These are phyloP conservation scores for Hysterangium stoloniferum DNA, from an alignment of 768 basidiomycete genomes.

Conservation along the genomic window DNA sequence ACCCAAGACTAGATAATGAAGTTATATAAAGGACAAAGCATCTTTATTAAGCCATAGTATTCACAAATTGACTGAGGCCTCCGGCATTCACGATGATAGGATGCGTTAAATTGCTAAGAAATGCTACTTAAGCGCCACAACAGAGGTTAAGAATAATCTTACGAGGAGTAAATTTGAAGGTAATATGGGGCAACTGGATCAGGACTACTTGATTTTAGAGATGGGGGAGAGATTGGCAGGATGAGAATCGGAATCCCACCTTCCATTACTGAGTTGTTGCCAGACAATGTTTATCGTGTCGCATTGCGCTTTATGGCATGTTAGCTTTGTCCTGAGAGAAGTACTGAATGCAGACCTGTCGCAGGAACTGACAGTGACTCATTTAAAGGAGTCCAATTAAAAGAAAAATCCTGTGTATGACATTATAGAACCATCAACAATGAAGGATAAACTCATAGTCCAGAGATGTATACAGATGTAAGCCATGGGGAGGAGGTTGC, in stretches of 20 bases:
- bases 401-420: neutral
- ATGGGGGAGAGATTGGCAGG: neutral
- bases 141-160: neutral
- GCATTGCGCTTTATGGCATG: neutral
- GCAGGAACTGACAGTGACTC: neutral
- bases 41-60: neutral
- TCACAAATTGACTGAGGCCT: neutral
- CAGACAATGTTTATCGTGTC: slow-evolving; percentile 3
- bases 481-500: slow-evolving; percentile 2
- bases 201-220: neutral
- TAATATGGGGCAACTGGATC: slow-evolving; percentile 4
- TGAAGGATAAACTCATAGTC: neutral
- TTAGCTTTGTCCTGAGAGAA: neutral
- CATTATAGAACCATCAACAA: neutral
- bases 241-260: neutral
- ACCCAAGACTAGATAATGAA: neutral
- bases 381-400: neutral
- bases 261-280: neutral
- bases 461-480: neutral
- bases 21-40: neutral
- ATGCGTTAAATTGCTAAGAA: neutral
- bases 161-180: slow-evolving; percentile 1
- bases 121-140: neutral
- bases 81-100: slow-evolving; percentile 1
- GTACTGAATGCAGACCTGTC: neutral